A percentile compares a stretch with the other conserved stretches of the same genome.
phyloP scores from a whole-genome alignment of 176 grass and related monocot genomes.

The Hordeum vulgare region MorexV3_pseudomolecules_assembly NC_058521.1:7348764-7349263 shows the following conservation, averaged over 20 bases:
- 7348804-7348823: neutral
- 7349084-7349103: neutral
- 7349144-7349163: too few species aligned
- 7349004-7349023: constrained; percentile 60
- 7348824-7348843: constrained; percentile 24
- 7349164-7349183: too few species aligned
- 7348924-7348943: constrained; percentile 86
- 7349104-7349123: neutral
- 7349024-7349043: constrained; percentile 58
- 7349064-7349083: neutral
- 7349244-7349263: too few species aligned
- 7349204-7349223: too few species aligned
- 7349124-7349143: too few species aligned
- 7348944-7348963: constrained; percentile 59
- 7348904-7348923: constrained; percentile 59
- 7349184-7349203: too few species aligned
- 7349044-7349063: neutral
- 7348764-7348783: too few species aligned
- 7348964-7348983: constrained; percentile 66
- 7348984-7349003: constrained; percentile 83
- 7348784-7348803: neutral
- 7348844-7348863: neutral
- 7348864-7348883: neutral
- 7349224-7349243: too few species aligned
- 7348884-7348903: neutral